These are phyloP conservation scores for Citrus maxima DNA, from an alignment of 345 rosid species.

Conservation along the genomic window DNA sequence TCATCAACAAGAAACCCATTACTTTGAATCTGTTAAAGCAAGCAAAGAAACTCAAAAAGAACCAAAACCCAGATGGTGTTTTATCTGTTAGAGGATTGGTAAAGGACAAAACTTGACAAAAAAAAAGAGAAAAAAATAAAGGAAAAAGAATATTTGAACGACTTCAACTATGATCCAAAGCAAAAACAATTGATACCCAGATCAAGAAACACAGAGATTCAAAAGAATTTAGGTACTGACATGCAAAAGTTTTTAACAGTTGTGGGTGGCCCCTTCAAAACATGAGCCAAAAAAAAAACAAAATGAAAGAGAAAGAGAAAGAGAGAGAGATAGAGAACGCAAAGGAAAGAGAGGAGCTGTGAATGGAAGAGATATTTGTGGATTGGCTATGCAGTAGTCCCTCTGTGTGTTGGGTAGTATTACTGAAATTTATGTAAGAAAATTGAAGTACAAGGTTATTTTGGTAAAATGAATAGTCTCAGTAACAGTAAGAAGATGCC, in stretches of 20 bases:
- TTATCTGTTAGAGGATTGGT: not conserved
- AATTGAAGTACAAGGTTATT: not conserved
- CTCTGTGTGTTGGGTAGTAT: not conserved
- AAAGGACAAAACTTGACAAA: conserved; percentile 1
- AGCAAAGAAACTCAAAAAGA: conserved; percentile 15
- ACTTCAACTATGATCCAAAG: conserved; percentile 27
- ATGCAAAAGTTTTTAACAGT: not conserved
- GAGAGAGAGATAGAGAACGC: conserved; percentile 2
- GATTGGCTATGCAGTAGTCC: conserved; percentile 34
- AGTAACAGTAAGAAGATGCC: not conserved
- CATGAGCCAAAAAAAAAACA: conserved; percentile 11
- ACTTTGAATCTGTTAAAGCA: conserved; percentile 29
- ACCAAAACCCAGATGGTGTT: conserved; percentile 23
- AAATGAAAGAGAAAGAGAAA: not conserved
- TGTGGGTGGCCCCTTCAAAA: conserved; percentile 12
- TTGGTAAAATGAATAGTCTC: not conserved
- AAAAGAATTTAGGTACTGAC: conserved; percentile 17
- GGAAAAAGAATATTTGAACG: conserved; percentile 17
- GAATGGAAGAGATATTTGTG: conserved; percentile 36
- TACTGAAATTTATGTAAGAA: conserved; percentile 3
- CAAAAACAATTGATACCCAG: conserved; percentile 31
- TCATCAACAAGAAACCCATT: conserved; percentile 30
- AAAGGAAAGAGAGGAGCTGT: not conserved
- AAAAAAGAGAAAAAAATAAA: conserved; percentile 6
- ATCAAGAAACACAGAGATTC: conserved; percentile 35